Evolutionary conservation across 2,329 filamentous ascomycete species (phyloP), one percentile per base, ranked within the genome.

Genomic region (Fonsecaea pedrosoi): DNA sequence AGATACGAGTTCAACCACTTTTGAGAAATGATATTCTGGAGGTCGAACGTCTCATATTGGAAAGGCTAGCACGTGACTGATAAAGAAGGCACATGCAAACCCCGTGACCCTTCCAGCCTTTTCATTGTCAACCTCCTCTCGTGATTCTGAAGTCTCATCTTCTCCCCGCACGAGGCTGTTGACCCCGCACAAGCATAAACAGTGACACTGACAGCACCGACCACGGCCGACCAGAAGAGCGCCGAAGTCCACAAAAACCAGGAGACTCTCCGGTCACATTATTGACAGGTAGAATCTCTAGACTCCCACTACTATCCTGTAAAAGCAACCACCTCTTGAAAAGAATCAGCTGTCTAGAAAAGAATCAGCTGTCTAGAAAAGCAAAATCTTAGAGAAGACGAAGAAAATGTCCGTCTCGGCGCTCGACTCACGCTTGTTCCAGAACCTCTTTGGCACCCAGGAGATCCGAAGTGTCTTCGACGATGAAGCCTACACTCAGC

Each of bases 341-440:
- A 42, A 48, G 18, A 21, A 21, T 5, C n/a, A 21, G 6, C 21
- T 21, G 15, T 21, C 42, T 13, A 15, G 25, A 42, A 48, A 15
- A 48, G n/a, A 21, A 21, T 5, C n/a, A 21, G 6, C 21, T 21
- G 15, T 21, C 42, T 13, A 15, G 25, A 42, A 48, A 15, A 48
- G n/a, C n/a, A 48, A 21, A 21, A 15, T 6, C 42, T 48, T n/a
- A 5, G 7, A 21, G 6, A n/a, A 4, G n/a, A 15, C 4, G n/a
- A 18, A 5, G 25, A 45, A 48, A 48, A 74, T 74, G 70, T 64
- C 70, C 55, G 53, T 73, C 69, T 60, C 70, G 60, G n/a, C 68
- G 3, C 66, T 75, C n/a, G 73, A 74, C 58, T 75, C 73, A 2
- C 66, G 73, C 15, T 65, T 75, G 8, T 74, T 74, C 53, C 70